Evolutionary conservation across 345 rosid genomes (phyloP).

Genomic region (Cardamine occulta): DNA sequence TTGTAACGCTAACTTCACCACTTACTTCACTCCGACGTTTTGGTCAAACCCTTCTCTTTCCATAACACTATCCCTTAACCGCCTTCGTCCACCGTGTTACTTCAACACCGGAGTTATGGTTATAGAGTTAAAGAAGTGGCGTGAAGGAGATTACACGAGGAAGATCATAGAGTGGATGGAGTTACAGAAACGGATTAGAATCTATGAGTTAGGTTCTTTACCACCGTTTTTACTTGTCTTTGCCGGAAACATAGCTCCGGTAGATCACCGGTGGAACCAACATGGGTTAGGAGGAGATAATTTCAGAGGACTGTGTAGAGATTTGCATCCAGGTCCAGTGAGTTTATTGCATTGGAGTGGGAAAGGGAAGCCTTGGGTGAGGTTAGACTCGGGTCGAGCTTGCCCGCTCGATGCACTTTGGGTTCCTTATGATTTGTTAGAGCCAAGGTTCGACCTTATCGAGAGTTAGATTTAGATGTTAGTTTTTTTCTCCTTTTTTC

Average conservation of each 20-base stretch:
- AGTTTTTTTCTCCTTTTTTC: background rate
- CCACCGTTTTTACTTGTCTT: conserved; percentile 83
- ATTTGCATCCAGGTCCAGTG: conserved; percentile 70
- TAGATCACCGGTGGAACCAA: conserved; percentile 87
- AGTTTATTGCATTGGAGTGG: conserved; percentile 79
- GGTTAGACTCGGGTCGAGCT: conserved; percentile 55
- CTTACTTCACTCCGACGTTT: conserved; percentile 75
- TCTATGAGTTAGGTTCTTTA: conserved; percentile 78
- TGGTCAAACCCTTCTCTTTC: conserved; percentile 85
- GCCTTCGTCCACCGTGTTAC: conserved; percentile 68
- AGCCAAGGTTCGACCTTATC: conserved; percentile 50
- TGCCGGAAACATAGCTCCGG: conserved; percentile 76
- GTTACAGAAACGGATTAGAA: conserved; percentile 78
- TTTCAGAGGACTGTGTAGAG: conserved; percentile 54
- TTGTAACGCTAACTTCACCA: conserved; percentile 82
- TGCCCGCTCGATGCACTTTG: conserved; percentile 68
- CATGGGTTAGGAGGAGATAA: conserved; percentile 81
- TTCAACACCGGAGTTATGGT: conserved; percentile 95
- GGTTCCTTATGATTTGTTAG: conserved; percentile 59
- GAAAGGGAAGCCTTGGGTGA: conserved; percentile 72
- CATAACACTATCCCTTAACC: conserved; percentile 58
- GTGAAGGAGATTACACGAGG: conserved; percentile 66
- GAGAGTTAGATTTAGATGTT: conserved; percentile 41
- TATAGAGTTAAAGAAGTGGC: conserved; percentile 70
- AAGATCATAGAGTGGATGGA: conserved; percentile 95